A percentile compares a stretch with the other conserved stretches of the same genome.
Conservation (phyloP, 2,329 filamentous ascomycete genomes). For the Drechslerella dactyloides region DNA sequence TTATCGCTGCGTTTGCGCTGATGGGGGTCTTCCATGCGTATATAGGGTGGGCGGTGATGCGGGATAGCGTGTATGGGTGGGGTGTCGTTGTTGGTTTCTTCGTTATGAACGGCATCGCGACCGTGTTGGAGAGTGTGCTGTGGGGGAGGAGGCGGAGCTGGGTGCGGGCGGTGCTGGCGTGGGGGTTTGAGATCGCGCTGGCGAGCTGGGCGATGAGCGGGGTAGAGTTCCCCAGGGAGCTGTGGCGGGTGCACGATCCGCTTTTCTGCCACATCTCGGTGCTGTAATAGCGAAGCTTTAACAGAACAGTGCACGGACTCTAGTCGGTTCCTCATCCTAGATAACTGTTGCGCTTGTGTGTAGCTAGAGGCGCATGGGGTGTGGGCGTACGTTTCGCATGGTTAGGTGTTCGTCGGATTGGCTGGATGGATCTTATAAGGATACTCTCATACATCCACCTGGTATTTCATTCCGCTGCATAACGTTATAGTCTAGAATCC, state of each 20-base stretch:
- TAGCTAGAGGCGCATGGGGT: no score
- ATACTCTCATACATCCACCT: no score
- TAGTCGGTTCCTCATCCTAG: no score
- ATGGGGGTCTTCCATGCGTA: constrained; percentile 49
- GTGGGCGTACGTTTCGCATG: no score
- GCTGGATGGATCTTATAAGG: no score
- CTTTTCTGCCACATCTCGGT: constrained; percentile 43
- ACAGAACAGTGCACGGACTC: no score
- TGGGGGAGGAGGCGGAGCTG: constrained; percentile 54
- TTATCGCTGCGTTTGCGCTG: constrained; percentile 40
- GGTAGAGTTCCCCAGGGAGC: constrained; percentile 53
- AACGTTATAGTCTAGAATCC: no score
- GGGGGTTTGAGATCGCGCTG: constrained; percentile 55
- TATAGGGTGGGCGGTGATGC: constrained; percentile 42
- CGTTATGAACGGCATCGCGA: constrained; percentile 39
- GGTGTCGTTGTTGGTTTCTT: constrained; percentile 41
- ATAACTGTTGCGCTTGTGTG: no score
- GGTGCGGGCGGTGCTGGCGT: constrained; percentile 54
- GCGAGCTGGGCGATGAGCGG: constrained; percentile 55
- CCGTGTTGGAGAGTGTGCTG: constrained; percentile 53
- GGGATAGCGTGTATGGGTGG: constrained; percentile 36
- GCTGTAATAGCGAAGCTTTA: constrained; percentile 37
- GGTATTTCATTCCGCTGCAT: no score
- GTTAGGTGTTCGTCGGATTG: no score
- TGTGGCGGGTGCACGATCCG: constrained; percentile 52